These are phyloP conservation scores for Triticum dicoccoides DNA, from an alignment of 176 grass and related monocot species.

Conservation along the genomic window DNA sequence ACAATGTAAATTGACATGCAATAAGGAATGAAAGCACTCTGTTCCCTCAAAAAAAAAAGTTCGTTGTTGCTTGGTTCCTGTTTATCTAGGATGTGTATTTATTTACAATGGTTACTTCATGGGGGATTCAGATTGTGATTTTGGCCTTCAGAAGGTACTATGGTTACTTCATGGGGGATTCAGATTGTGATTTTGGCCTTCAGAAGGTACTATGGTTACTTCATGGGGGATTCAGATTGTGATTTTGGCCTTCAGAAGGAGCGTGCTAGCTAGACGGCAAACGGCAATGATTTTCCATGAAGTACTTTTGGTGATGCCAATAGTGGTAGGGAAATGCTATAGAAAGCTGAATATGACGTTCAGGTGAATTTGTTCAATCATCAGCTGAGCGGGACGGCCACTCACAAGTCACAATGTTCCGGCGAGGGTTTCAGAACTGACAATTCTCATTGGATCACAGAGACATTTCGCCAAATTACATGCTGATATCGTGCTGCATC, in stretches of 20 bases:
- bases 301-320: neutral
- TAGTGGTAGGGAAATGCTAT: slow-evolving; percentile 29
- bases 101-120: no score
- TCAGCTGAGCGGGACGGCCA: neutral
- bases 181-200: no score
- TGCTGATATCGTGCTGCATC: no score
- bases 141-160: no score
- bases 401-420: neutral
- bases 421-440: neutral
- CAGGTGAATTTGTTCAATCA: slow-evolving; percentile 19
- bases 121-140: no score
- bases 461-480: neutral
- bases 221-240: neutral
- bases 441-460: neutral
- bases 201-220: neutral
- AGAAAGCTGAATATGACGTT: slow-evolving; percentile 41
- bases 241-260: neutral
- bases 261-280: neutral
- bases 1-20: no score
- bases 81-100: neutral
- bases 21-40: no score
- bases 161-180: no score
- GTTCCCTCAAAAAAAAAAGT: no score
- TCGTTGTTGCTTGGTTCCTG: no score
- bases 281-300: neutral